Percentiles rank a stretch among this genome's conserved stretches.
phyloP scores from a whole-genome alignment of 1,284 basidiomycete genomes.

The Trichosporon sp. region DNA sequence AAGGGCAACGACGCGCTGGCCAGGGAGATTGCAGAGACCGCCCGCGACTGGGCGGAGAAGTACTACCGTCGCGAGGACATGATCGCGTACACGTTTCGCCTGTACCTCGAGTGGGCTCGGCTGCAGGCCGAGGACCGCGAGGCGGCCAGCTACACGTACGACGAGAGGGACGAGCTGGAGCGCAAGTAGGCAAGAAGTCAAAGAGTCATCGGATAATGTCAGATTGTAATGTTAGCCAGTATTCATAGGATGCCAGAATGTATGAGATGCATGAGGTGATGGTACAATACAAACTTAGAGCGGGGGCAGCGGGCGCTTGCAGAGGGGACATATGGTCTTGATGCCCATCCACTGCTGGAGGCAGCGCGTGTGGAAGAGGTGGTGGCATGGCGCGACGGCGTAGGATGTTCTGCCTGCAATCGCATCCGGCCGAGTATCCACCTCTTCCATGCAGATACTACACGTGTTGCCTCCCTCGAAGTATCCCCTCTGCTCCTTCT shows the following conservation, averaged over 20 bases:
- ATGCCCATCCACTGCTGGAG: constrained; percentile 82
- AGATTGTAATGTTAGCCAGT: neutral
- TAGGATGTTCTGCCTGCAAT: constrained; percentile 60
- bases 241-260: neutral
- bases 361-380: constrained; percentile 86
- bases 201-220: neutral
- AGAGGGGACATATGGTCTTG: constrained; percentile 90
- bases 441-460: constrained; percentile 87
- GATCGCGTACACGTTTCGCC: constrained; percentile 51
- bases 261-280: constrained; percentile 4
- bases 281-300: constrained; percentile 57
- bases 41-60: constrained; percentile 50
- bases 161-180: constrained; percentile 36
- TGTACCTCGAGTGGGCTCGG: constrained; percentile 54
- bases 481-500: constrained; percentile 5
- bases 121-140: constrained; percentile 37
- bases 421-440: constrained; percentile 61
- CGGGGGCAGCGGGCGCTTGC: constrained; percentile 75
- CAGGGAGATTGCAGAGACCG: constrained; percentile 53
- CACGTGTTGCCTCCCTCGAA: constrained; percentile 72
- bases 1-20: constrained; percentile 51
- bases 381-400: constrained; percentile 83
- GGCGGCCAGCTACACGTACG: constrained; percentile 42
- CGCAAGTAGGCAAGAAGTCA: constrained; percentile 5
- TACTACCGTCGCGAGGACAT: constrained; percentile 55